phyloP scores from a whole-genome alignment of 1,139 yeast genomes.

The Pichia sp. region DNA sequence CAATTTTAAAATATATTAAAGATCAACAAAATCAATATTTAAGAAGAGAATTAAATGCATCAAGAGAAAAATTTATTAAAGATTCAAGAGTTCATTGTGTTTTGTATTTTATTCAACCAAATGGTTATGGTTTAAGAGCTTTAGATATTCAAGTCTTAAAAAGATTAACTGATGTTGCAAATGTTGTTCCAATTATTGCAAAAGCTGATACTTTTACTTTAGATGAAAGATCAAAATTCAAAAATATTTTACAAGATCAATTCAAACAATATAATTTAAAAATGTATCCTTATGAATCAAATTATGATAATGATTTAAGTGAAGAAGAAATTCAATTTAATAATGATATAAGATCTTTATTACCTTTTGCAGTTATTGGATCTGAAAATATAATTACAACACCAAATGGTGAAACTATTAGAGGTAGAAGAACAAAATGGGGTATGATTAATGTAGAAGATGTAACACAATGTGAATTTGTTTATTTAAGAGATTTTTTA shows the following conservation, averaged over 20 bases:
- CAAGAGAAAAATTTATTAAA: slow-evolving; percentile 73
- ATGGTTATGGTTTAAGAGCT: slow-evolving; percentile 71
- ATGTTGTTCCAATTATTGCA: slow-evolving; percentile 93
- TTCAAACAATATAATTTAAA: slow-evolving; percentile 67
- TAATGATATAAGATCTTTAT: slow-evolving; percentile 66
- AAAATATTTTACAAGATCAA: slow-evolving; percentile 70
- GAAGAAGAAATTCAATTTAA: slow-evolving; percentile 80
- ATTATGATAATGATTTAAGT: slow-evolving; percentile 55
- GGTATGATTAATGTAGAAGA: slow-evolving; percentile 90
- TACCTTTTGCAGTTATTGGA: slow-evolving; percentile 95
- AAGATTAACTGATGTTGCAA: slow-evolving; percentile 83
- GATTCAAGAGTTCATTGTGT: slow-evolving; percentile 97
- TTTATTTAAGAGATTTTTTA: slow-evolving; percentile 85
- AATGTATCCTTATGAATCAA: slow-evolving; percentile 64
- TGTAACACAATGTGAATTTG: slow-evolving; percentile 91
- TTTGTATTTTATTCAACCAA: slow-evolving; percentile 86
- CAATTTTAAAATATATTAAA: slow-evolving; percentile 87
- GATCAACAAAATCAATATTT: slow-evolving; percentile 93
- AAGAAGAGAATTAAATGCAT: slow-evolving; percentile 94
- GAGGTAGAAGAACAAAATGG: slow-evolving; percentile 93
- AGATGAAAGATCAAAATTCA: slow-evolving; percentile 75
- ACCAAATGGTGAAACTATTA: slow-evolving; percentile 61
- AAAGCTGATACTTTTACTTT: slow-evolving; percentile 85
- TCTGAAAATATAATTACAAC: slow-evolving; percentile 74
- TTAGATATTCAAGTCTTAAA: slow-evolving; percentile 79